These are phyloP conservation scores for Thielaviopsis musarum DNA, from an alignment of 2,329 filamentous ascomycete species.

Conservation along the genomic window DNA sequence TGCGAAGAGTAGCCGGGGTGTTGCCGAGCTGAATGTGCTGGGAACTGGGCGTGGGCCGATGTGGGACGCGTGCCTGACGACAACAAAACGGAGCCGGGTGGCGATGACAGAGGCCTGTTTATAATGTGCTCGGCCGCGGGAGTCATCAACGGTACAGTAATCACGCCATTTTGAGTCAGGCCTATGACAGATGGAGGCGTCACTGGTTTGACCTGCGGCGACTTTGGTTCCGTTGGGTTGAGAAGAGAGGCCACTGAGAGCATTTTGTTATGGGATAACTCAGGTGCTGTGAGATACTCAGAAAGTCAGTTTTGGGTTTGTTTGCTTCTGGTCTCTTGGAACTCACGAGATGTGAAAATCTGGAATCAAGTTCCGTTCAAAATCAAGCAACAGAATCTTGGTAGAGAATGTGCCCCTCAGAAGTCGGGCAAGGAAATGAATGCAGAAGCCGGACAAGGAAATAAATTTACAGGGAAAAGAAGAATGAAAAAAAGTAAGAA, in stretches of 20 bases:
- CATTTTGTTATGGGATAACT: slow-evolving; percentile 26
- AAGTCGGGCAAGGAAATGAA: too few species aligned
- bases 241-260: slow-evolving; percentile 48
- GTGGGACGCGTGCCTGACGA: not conserved
- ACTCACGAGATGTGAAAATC: too few species aligned
- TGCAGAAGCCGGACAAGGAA: too few species aligned
- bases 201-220: slow-evolving; percentile 16
- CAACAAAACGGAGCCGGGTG: not conserved
- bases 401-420: too few species aligned
- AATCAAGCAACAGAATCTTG: too few species aligned
- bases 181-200: not conserved
- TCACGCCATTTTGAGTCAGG: not conserved
- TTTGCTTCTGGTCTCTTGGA: not conserved
- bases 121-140: not conserved
- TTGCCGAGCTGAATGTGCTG: not conserved
- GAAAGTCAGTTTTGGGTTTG: slow-evolving; percentile 6
- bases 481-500: not conserved
- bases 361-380: too few species aligned
- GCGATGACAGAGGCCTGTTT: not conserved
- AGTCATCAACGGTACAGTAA: not conserved
- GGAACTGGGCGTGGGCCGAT: not conserved
- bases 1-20: not conserved
- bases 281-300: too few species aligned
- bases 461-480: too few species aligned
- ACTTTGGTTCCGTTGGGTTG: slow-evolving; percentile 38